Base-by-base conservation (phyloP, 306 rosid genomes). In the Clitoria ternatea region DNA sequence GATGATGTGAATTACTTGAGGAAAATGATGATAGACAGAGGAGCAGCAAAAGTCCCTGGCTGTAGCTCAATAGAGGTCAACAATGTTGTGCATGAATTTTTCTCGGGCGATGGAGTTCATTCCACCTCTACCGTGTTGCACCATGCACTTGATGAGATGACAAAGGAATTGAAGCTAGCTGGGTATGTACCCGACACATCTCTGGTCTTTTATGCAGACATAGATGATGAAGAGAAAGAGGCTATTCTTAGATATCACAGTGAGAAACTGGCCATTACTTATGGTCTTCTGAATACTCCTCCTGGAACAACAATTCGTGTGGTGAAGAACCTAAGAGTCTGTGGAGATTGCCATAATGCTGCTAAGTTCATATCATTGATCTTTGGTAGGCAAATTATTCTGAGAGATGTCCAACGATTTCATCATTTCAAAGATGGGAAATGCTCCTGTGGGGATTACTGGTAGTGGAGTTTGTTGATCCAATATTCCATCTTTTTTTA, bases 371-470 rank as follows among this genome's bases (percentile, higher is more conserved):
- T 89, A 76, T 90, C 97, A 20, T 49, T 77, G 75, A 82, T 92
- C 52, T 90, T 87, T 44, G 83, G 79, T 4, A 85, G 95, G 82
- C 78, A 85, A 66, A 90, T 92, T 17, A 36, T 92, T 79, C 85
- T 92, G 11, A 85, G 96, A 79, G 96, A 92, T 82, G 86, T 90
- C 55, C 92, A 90, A 50, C 80, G 96, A 35, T 92, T 88, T 77
- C 98, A 92, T 81, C 88, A 83, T 72, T 92, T 92, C 75, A 81
- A 77, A 56, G 85, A 88, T 43, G 98, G 97, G 61, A 64, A 82
- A 53, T 92, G 96, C 83, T 92, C 98, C 32, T 92, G 97, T 83
- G 87, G 91, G 23, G 97, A 90, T 74, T 90, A 81, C 77, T 90
- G 98, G 98, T 90, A 87, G 85, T 74, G 32, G 66, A 55, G 23